These are phyloP conservation scores for Alternaria atra DNA, from an alignment of 2,329 filamentous ascomycete species.

Conservation along the genomic window DNA sequence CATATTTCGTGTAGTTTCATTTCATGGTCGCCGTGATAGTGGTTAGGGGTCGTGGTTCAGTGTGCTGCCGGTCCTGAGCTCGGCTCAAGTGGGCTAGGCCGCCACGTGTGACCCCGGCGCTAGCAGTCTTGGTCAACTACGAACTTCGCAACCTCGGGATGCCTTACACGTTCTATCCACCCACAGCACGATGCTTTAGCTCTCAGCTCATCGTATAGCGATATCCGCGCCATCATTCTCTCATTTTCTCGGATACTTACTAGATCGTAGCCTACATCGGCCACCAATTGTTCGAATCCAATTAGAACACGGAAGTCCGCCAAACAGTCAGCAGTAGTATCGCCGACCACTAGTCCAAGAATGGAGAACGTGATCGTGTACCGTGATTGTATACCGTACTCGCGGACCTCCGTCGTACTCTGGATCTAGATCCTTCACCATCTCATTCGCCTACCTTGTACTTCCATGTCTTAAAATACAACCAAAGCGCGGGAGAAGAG, in stretches of 20 bases:
- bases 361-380: not conserved
- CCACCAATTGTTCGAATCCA: not conserved
- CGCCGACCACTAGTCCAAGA: not conserved
- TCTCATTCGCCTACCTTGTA: not conserved
- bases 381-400: not conserved
- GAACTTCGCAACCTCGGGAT: not conserved
- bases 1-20: not conserved
- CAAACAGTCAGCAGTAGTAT: not conserved
- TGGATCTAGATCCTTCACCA: not conserved
- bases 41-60: not conserved
- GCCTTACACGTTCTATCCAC: not conserved
- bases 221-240: rapidly evolving
- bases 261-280: too few relatives aligned
- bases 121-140: not conserved
- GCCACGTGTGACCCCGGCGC: not conserved
- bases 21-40: not conserved
- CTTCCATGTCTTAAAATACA: not conserved
- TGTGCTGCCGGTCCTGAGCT: not conserved
- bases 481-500: not conserved
- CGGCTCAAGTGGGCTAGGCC: not conserved
- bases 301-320: constrained; percentile 2
- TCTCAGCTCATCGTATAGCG: not conserved
- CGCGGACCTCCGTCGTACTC: not conserved
- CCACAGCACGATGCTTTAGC: not conserved
- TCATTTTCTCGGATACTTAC: not conserved